Percentiles rank a stretch among this genome's conserved stretches.
These are phyloP conservation scores for Penicillium concentricum DNA, from an alignment of 2,329 filamentous ascomycete genomes.

Conservation along the genomic window DNA sequence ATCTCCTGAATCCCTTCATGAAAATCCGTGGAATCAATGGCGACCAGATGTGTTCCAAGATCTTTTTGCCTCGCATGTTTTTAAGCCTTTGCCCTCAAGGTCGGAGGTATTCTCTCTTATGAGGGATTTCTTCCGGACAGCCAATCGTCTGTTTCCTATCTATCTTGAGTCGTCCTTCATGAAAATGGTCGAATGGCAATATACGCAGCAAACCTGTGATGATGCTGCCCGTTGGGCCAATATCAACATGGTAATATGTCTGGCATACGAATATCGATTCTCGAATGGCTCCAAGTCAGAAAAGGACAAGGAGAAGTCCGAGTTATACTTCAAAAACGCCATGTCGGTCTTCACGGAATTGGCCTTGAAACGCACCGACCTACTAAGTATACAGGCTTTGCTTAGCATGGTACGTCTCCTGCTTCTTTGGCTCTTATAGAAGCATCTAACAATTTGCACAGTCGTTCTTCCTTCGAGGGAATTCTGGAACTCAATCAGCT, in stretches of 20 bases:
- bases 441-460: slow-evolving; percentile 4
- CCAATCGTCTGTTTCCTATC: slow-evolving; percentile 95
- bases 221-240: slow-evolving; percentile 97
- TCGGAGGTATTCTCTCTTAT: slow-evolving; percentile 81
- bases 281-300: slow-evolving; percentile 86
- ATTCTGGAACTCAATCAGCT: slow-evolving; percentile 86
- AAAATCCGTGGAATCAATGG: slow-evolving; percentile 90
- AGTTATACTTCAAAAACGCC: slow-evolving; percentile 92
- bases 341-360: slow-evolving; percentile 88
- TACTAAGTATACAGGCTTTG: slow-evolving; percentile 87
- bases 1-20: slow-evolving; percentile 73
- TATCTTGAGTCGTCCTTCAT: slow-evolving; percentile 97
- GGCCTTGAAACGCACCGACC: slow-evolving; percentile 87
- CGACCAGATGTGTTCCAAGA: slow-evolving; percentile 94
- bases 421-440: background rate
- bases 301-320: slow-evolving; percentile 87
- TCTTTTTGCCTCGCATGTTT: slow-evolving; percentile 78
- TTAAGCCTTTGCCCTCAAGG: slow-evolving; percentile 76
- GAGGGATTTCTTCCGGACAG: slow-evolving; percentile 91
- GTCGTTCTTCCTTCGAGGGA: slow-evolving; percentile 87
- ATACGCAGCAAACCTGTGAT: slow-evolving; percentile 84
- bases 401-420: slow-evolving; percentile 67
- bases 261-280: slow-evolving; percentile 82
- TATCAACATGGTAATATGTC: slow-evolving; percentile 83
- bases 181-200: slow-evolving; percentile 90